Base-by-base conservation (phyloP, 371 early-diverging fungal genomes). In the Syncephalastrum racemosum region DNA sequence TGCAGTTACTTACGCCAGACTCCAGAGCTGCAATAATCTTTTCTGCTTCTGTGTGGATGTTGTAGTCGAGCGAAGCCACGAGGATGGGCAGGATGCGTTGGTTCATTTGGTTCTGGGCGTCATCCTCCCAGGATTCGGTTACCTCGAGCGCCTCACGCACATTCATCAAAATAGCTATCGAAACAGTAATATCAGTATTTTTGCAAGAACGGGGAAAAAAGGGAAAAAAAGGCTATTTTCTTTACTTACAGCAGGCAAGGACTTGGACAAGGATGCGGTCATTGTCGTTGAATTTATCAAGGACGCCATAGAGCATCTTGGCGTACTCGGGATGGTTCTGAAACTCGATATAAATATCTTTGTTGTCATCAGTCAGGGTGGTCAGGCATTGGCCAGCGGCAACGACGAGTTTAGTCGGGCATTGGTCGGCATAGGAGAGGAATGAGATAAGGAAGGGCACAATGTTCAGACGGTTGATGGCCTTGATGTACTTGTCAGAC, bases 361-460 rank as follows among this genome's bases (percentile, higher is more conserved):
- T 70, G 67, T 93, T 93, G 20, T 89, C 87, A 39, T 94, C 94
- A 0, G 92, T 89, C 40, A 95, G 67, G 2, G 91, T 90, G 59
- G 89, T 87, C 36, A 95, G 81, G 51, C 89, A 89, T 76, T 93
- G 94, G 4, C 86, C 90, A 41, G 89, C 89, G 39, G 85, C 82
- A 56, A 90, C 71, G 25, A 86, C 82, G n/a, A 86, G 83, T 23
- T 71, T 71, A 1, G 73, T 79, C 24, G 88, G 85, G 41, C 80
- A 80, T 57, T 84, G 84, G 49, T 81, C 79, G 22, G 84, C 80
- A 44, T 80, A 69, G 27, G 72, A 72, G 50, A 89, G 71, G 56
- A 89, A 90, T 7, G 88, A 82, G 46, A 87, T 77, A 51, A 90
- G 70, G 62, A 90, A 90, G 0, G 82, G 79, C 23, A 84, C 59